phyloP scores from a whole-genome alignment of 495 filamentous ascomycete species.

The Penicillium cataractarum region DNA sequence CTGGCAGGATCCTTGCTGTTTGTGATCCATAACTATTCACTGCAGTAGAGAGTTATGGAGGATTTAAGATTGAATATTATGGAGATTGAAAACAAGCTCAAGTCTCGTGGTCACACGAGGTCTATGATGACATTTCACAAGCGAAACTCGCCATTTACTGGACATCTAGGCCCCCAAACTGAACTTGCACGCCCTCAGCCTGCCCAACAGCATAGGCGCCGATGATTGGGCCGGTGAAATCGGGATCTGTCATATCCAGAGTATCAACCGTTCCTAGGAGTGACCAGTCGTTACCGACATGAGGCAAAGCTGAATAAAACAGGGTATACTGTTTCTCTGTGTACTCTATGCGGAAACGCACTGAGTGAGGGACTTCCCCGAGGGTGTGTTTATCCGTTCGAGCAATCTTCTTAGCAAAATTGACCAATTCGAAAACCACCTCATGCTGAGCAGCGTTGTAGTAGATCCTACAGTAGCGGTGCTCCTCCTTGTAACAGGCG shows the following conservation, averaged over 20 bases:
- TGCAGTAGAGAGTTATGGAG: no score
- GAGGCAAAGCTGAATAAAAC: background rate
- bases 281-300: background rate
- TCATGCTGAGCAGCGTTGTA: background rate
- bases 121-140: background rate
- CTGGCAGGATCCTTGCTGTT: no score
- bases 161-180: background rate
- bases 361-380: background rate
- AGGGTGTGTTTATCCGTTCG: background rate
- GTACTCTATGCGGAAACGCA: constrained; percentile 3
- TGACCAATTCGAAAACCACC: background rate
- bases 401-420: background rate
- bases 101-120: background rate
- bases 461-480: background rate
- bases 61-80: no score
- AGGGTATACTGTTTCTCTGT: background rate
- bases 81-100: no score
- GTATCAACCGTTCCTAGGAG: background rate
- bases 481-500: constrained; percentile 2
- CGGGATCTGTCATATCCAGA: constrained; percentile 1
- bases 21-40: no score
- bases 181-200: background rate
- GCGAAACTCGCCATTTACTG: background rate
- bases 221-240: constrained; percentile 1
- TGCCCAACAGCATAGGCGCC: background rate